phyloP scores from a whole-genome alignment of 2,329 filamentous ascomycete genomes.

The Exophiala dermatitidis region DNA sequence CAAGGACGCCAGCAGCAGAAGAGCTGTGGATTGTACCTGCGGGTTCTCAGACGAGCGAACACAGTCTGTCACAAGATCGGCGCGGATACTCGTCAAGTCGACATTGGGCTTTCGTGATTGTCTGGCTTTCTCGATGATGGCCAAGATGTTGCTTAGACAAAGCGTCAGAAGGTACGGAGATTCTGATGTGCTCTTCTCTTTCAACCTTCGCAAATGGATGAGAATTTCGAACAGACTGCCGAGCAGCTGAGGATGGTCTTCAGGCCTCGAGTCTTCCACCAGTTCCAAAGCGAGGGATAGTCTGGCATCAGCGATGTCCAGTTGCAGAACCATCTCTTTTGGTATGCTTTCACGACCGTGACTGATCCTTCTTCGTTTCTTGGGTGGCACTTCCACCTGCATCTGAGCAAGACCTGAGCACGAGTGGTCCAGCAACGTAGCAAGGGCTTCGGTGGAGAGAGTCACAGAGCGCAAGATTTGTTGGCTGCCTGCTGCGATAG shows the following conservation, averaged over 20 bases:
- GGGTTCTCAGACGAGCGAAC: conserved; percentile 86
- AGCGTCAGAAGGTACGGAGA: conserved; percentile 85
- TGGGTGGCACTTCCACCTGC: conserved; percentile 62
- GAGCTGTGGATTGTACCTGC: conserved; percentile 84
- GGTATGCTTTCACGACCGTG: conserved; percentile 48
- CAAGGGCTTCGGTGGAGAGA: conserved; percentile 43
- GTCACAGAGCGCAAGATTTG: conserved; percentile 18
- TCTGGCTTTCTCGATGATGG: conserved; percentile 74
- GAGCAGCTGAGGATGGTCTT: conserved; percentile 66
- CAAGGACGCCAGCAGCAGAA: conserved; percentile 79
- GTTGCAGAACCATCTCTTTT: conserved; percentile 34
- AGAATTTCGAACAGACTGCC: conserved; percentile 74
- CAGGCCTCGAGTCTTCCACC: conserved; percentile 71
- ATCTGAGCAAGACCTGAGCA: conserved; percentile 60
- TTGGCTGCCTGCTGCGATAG: conserved; percentile 22
- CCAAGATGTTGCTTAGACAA: conserved; percentile 70
- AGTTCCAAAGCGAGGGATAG: conserved; percentile 77
- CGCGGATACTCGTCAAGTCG: conserved; percentile 71
- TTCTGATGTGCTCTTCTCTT: conserved; percentile 72
- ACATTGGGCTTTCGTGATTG: conserved; percentile 49
- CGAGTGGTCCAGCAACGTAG: conserved; percentile 65
- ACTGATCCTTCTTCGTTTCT: conserved; percentile 73
- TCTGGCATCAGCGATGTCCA: conserved; percentile 15
- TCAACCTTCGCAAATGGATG: conserved; percentile 79
- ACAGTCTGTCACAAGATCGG: conserved; percentile 87